Evolutionary conservation across 2,329 filamentous ascomycete species (phyloP).

Genomic region (Sclerotinia trifoliorum): DNA sequence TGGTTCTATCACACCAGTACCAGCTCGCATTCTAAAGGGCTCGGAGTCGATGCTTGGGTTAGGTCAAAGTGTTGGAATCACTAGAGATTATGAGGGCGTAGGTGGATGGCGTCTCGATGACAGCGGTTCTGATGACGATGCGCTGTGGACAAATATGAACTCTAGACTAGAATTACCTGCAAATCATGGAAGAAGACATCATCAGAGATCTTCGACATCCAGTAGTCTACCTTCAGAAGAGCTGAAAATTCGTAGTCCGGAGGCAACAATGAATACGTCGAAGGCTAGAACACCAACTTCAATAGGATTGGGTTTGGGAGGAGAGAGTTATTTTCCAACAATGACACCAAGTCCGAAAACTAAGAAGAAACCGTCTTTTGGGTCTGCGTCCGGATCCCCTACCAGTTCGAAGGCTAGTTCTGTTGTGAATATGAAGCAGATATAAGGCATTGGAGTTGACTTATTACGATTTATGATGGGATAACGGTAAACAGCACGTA

Average conservation of each 20-base stretch:
- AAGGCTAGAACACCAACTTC: constrained; percentile 50
- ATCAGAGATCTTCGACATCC: constrained; percentile 45
- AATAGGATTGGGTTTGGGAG: constrained; percentile 7
- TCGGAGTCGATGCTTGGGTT: constrained; percentile 42
- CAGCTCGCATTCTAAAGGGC: constrained; percentile 27
- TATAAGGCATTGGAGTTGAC: constrained; percentile 19
- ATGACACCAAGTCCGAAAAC: constrained; percentile 25
- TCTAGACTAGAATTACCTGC: constrained; percentile 50
- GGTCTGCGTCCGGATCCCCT: constrained; percentile 28
- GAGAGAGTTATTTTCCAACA: constrained; percentile 32
- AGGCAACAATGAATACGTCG: constrained; percentile 46
- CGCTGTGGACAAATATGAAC: constrained; percentile 52
- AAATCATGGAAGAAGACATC: constrained; percentile 45
- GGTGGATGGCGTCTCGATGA: constrained; percentile 55
- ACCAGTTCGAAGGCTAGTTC: constrained; percentile 33
- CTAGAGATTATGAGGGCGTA: constrained; percentile 58
- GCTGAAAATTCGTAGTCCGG: constrained; percentile 37
- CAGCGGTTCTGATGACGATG: constrained; percentile 41
- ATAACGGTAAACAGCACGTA: constrained; percentile 13
- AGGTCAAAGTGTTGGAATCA: constrained; percentile 50
- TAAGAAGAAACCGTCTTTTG: constrained; percentile 27
- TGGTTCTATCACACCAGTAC: constrained; percentile 32
- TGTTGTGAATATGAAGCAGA: constrained; percentile 35
- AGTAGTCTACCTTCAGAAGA: constrained; percentile 30
- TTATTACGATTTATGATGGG: constrained; percentile 23